These are phyloP conservation scores for Tylopilus felleus DNA, from an alignment of 768 basidiomycete species.

Conservation along the genomic window DNA sequence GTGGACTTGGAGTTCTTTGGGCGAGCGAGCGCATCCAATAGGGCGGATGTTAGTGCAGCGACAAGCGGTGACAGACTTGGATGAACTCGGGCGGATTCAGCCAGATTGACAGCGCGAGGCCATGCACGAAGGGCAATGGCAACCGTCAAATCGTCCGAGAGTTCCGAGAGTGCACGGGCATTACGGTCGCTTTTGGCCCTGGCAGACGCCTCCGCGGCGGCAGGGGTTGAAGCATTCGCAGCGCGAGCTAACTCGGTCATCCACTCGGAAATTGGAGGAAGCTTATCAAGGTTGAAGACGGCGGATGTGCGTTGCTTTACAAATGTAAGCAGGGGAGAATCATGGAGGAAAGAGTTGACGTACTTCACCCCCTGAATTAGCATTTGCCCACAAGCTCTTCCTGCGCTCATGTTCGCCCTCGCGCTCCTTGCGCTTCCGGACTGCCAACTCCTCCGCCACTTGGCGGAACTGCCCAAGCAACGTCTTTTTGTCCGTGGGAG, in stretches of 20 bases:
- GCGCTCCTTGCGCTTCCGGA: constrained; percentile 87
- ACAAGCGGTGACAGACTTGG: constrained; percentile 60
- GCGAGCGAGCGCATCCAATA: constrained; percentile 71
- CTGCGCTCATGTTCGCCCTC: constrained; percentile 90
- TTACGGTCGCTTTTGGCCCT: constrained; percentile 81
- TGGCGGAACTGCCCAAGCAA: constrained; percentile 84
- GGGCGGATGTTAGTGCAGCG: constrained; percentile 62
- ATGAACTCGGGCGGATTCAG: constrained; percentile 81
- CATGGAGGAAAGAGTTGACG: constrained; percentile 11
- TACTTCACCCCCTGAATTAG: constrained; percentile 44
- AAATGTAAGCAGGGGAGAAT: neutral
- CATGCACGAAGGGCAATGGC: constrained; percentile 87
- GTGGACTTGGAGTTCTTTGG: constrained; percentile 74
- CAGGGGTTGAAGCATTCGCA: constrained; percentile 37
- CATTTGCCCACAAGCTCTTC: constrained; percentile 64
- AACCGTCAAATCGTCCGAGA: constrained; percentile 88
- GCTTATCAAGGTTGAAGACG: constrained; percentile 33
- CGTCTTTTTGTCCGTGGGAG: constrained; percentile 77
- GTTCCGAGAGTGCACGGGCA: constrained; percentile 84
- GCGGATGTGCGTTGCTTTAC: constrained; percentile 32
- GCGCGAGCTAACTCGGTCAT: constrained; percentile 64
- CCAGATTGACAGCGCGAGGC: constrained; percentile 78
- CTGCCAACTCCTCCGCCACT: constrained; percentile 86
- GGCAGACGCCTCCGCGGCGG: constrained; percentile 40
- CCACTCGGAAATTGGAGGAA: constrained; percentile 72